Conservation (phyloP, 2,329 filamentous ascomycete genomes). For the Ophiocordyceps camponoti-saundersi region DNA sequence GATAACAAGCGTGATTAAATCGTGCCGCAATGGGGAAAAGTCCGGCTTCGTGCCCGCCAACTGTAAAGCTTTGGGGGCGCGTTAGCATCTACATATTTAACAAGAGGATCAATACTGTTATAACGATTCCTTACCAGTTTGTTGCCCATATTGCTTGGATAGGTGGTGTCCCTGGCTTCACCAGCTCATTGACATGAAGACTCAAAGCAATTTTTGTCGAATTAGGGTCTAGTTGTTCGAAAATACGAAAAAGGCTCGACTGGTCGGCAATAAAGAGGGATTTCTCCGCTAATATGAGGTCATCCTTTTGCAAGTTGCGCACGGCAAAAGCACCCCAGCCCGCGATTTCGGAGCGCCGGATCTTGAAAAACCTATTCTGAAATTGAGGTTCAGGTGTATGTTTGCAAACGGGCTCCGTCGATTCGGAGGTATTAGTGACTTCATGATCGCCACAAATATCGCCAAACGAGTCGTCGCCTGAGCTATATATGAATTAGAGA, state of each 20-base stretch:
- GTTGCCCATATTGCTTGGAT: slow-evolving; percentile 24
- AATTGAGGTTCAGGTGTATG: slow-evolving; percentile 8
- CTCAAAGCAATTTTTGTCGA: slow-evolving; percentile 16
- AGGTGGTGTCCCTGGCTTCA: slow-evolving; percentile 10
- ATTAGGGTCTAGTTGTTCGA: slow-evolving; percentile 14
- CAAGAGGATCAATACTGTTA: neutral
- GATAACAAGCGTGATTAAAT: slow-evolving; percentile 41
- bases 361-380: slow-evolving; percentile 21
- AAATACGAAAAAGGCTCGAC: slow-evolving; percentile 14
- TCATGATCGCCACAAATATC: no score
- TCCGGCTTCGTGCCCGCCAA: slow-evolving; percentile 12
- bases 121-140: slow-evolving; percentile 22
- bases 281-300: slow-evolving; percentile 26
- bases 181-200: slow-evolving; percentile 18
- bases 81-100: neutral
- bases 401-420: neutral
- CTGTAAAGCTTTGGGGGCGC: slow-evolving; percentile 10
- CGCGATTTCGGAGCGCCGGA: slow-evolving; percentile 21
- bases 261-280: slow-evolving; percentile 20
- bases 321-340: slow-evolving; percentile 31
- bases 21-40: slow-evolving; percentile 34
- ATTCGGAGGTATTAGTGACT: no score
- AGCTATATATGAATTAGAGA: no score
- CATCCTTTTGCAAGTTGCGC: slow-evolving; percentile 16
- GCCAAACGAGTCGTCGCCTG: no score